Evolutionary conservation across 2,329 filamentous ascomycete genomes (phyloP).

Genomic region (Geosmithia flava): DNA sequence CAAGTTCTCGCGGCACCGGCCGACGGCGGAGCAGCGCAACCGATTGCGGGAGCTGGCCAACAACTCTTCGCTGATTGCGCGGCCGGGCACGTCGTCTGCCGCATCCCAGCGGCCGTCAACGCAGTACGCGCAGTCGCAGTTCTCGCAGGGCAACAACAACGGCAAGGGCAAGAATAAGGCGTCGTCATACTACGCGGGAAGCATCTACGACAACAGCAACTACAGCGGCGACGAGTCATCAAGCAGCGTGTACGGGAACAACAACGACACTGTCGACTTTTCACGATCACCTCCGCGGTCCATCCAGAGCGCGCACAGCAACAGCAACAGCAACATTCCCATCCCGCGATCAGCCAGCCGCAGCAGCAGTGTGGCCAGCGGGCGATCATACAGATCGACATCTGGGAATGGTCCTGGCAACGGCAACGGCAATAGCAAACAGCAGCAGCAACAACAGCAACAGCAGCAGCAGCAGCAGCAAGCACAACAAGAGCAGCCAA

Average conservation of each 20-base stretch:
- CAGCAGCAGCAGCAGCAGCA: background rate
- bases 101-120: conserved; percentile 10
- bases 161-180: background rate
- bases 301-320: conserved; percentile 33
- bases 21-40: conserved; percentile 65
- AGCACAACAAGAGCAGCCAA: background rate
- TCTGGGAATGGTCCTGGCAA: conserved; percentile 17
- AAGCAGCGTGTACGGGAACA: conserved; percentile 34
- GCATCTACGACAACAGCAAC: conserved; percentile 18
- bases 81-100: conserved; percentile 19
- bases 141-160: background rate
- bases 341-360: conserved; percentile 32
- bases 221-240: conserved; percentile 46
- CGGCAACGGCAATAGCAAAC: background rate
- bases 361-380: conserved; percentile 39
- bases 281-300: conserved; percentile 46
- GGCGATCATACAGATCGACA: conserved; percentile 26
- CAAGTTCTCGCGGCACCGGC: conserved; percentile 84
- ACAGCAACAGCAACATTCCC: conserved; percentile 22
- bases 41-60: conserved; percentile 76
- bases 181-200: conserved; percentile 14
- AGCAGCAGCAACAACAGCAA: background rate
- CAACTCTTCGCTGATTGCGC: conserved; percentile 52
- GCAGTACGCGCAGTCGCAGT: too few relatives aligned
- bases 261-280: conserved; percentile 35